Evolutionary conservation across 2,329 filamentous ascomycete genomes (phyloP), one percentile per base, ranked within the genome.

Genomic region (Fusarium fujikuroi): DNA sequence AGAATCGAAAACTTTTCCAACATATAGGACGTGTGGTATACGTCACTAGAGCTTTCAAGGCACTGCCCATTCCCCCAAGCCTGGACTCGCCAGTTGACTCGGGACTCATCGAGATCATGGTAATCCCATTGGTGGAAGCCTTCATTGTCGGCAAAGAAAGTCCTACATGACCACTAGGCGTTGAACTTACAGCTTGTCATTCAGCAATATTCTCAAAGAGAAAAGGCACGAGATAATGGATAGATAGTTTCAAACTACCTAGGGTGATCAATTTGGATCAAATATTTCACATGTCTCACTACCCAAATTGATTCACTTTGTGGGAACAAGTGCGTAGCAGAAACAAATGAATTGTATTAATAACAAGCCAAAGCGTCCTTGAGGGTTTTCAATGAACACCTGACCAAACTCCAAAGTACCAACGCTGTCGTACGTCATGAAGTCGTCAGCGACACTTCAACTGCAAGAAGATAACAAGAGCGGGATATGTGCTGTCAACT

Each of bases 221-320:
- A 11, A 28, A 2, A 28, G 18, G 18, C 11, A 9, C 8, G 23
- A 7, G 11, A 2, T 5, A 44, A 44, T 19, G 4, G 19, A 25
- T 9, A 44, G 0, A n/a, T 11, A 21, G 14, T 8, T n/a, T 0
- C 4, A 6, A 11, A n/a, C 15, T n/a, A 16, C 1, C 19, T 30
- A 21, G 25, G 3, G 19, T 11, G 30, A n/a, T 18, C 21, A 34
- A 34, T 14, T 12, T 9, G 28, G 30, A 36, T 12, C 10, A 36
- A 34, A 3, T 10, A 21, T 16, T 16, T 36, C 32, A 25, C 30
- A 21, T 3, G n/a, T 23, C 7, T 49, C 19, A 12, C 7, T n/a
- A 2, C 2, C 30, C 9, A 12, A 12, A 18, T n/a, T 16, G 7
- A 28, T 6, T 6, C 1, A 18, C 7, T n/a, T 11, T 34, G 8